phyloP scores from a whole-genome alignment of 2,329 filamentous ascomycete species.

The Mollisia scopiformis region DNA sequence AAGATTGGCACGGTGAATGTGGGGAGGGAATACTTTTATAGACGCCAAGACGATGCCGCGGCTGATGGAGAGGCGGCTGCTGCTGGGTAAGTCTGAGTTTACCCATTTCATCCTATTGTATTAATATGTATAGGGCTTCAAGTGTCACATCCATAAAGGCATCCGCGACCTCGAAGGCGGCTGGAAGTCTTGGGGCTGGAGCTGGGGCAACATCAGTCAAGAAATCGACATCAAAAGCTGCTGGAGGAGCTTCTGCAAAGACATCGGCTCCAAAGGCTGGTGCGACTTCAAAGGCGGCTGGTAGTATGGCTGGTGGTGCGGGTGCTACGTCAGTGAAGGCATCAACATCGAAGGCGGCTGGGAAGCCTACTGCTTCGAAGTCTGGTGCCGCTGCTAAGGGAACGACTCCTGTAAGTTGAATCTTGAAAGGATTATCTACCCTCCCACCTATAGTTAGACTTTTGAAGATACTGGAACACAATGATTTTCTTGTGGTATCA shows the following conservation, averaged over 20 bases:
- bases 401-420: neutral
- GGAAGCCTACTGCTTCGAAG: neutral
- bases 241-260: neutral
- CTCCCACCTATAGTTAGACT: no score
- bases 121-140: neutral
- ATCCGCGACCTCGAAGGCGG: neutral
- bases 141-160: neutral
- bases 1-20: neutral
- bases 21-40: neutral
- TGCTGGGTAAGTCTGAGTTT: neutral
- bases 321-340: neutral
- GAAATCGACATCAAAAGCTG: neutral
- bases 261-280: neutral
- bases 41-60: neutral
- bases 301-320: neutral
- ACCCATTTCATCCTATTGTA: neutral
- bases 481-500: no score
- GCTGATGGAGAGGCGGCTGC: neutral
- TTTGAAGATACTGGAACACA: no score
- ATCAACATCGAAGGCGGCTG: neutral
- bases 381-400: neutral
- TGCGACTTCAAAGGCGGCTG: neutral
- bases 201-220: neutral
- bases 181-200: neutral
- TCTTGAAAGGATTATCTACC: no score